Evolutionary conservation across 202 grass and related monocot genomes (phyloP), one percentile per base, ranked within the genome.

Genomic region (Eragrostis tef): DNA sequence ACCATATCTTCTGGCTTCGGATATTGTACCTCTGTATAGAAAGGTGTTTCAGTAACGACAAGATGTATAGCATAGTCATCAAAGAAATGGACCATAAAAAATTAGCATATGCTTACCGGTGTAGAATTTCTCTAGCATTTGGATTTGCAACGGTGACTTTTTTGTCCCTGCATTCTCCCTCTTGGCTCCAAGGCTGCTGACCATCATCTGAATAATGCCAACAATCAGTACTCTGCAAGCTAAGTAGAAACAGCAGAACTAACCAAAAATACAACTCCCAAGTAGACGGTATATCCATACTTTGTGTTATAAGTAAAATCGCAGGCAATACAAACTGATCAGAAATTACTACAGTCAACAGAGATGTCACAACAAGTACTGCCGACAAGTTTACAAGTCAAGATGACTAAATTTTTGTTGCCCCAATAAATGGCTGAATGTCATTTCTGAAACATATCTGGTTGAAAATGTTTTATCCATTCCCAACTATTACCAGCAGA

Each of bases 101-200:
- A 44, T 11, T 9, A 79, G 25, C 44, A 79, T 51, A 54, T 34
- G 75, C 12, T 75, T 85, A 99, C 97, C 89, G 49, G 93, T 76
- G 83, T 92, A 99, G 78, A 93, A 86, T 62, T 59, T 88, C 68
- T 99, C 91, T 54, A 99, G 83, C 65, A 79, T 91, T 78, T 89
- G 81, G 79, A 99, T 74, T 83, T 99, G 97, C 58, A 67, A 34
- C 47, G 78, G 85, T 5, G 93, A 87, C 66, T 99, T 99, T 68
- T 99, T 94, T 2, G 76, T 93, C 67, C 84, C 88, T 31, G 78
- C 74, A 74, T 67, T 85, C 45, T 57, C 65, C 31, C 85, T 96
- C 25, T 75, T 87, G 69, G 65, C 52, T 83, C 36, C 67, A 45
- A 73, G 20, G 61, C 16, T 70, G 66, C 42, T 56, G 65, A 39